Base-by-base conservation (phyloP, 495 filamentous ascomycete genomes). In the Podospora fimiseda region DNA sequence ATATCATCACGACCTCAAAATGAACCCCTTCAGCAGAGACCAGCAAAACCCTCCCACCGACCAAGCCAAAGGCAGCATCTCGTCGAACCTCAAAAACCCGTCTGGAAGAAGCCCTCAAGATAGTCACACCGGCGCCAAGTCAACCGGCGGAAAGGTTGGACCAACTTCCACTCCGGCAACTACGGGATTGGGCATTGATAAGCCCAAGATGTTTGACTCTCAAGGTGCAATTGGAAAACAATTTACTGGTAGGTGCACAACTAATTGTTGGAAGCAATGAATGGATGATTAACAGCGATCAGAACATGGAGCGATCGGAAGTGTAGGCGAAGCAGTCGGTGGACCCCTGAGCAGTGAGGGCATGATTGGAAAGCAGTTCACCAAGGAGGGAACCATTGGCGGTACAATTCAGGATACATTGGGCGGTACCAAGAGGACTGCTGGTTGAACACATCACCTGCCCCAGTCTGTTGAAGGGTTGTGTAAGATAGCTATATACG, bases 291-390 rank as follows among this genome's bases (percentile, higher is more conserved):
- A 2, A 18, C 39, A 23, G 18, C 1, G 44, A 19, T 57, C 59
- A 73, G 70, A 57, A 11, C 70, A 80, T 13, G 78, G 81, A 20
- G 64, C 68, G 0, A 68, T 83, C 30, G 76, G 80, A 14, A 70
- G 75, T 24, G 69, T 69, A 5, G 76, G 72, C 5, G 66, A 83
- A 47, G 71, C 63, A 33, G 52, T 83, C 7, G 78, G 80, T n/a
- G 81, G 80, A 0, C 77, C 78, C 0, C 65, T 82, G 41, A 72
- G 57, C 33, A 73, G 72, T 48, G 69, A 73, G 9, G 75, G 77
- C 8, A 40, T 59, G 18, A 68, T 80, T 43, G 78, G 77, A 21
- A 70, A 64, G 27, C 76, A 77, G 57, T 81, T 79, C 51, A 76
- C 75, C 9, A 61, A 66, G 5, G 61, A 72, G 40, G 73, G 71